A percentile compares a stretch with the other conserved stretches of the same genome.
These are phyloP conservation scores for Macaranga tanarius DNA, from an alignment of 441 rosid species.

Conservation along the genomic window DNA sequence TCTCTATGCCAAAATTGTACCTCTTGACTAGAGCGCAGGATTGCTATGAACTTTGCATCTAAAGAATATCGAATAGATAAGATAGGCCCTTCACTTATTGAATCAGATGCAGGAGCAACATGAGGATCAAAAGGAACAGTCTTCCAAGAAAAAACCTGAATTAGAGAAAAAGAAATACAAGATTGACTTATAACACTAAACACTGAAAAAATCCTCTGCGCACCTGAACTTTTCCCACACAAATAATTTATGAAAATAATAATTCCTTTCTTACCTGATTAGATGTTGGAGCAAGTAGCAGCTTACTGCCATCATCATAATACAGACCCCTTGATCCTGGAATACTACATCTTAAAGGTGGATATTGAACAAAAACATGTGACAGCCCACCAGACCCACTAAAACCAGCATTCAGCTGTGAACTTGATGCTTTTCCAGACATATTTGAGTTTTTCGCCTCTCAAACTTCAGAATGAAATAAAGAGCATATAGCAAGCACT, in stretches of 20 bases:
- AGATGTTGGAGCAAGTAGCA: slow-evolving; percentile 58
- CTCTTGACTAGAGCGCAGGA: slow-evolving; percentile 74
- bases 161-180: background rate
- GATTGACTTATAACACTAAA: background rate
- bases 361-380: slow-evolving; percentile 76
- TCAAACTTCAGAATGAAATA: slow-evolving; percentile 24
- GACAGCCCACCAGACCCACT: slow-evolving; percentile 77
- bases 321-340: slow-evolving; percentile 70
- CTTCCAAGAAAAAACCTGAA: slow-evolving; percentile 87
- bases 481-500: background rate
- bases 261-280: slow-evolving; percentile 47
- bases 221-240: slow-evolving; percentile 3
- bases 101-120: slow-evolving; percentile 62
- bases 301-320: slow-evolving; percentile 90
- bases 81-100: slow-evolving; percentile 78
- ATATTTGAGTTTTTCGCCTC: slow-evolving; percentile 34
- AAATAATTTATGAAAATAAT: slow-evolving; percentile 22
- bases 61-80: slow-evolving; percentile 75
- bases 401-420: slow-evolving; percentile 50
- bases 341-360: slow-evolving; percentile 64
- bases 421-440: slow-evolving; percentile 67
- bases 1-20: slow-evolving; percentile 76
- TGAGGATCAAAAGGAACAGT: slow-evolving; percentile 60
- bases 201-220: slow-evolving; percentile 13
- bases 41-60: slow-evolving; percentile 73